A percentile compares a stretch with the other conserved stretches of the same genome.
phyloP scores from a whole-genome alignment of 179 eudicot genomes.

The Heliamphora pulchella region DNA sequence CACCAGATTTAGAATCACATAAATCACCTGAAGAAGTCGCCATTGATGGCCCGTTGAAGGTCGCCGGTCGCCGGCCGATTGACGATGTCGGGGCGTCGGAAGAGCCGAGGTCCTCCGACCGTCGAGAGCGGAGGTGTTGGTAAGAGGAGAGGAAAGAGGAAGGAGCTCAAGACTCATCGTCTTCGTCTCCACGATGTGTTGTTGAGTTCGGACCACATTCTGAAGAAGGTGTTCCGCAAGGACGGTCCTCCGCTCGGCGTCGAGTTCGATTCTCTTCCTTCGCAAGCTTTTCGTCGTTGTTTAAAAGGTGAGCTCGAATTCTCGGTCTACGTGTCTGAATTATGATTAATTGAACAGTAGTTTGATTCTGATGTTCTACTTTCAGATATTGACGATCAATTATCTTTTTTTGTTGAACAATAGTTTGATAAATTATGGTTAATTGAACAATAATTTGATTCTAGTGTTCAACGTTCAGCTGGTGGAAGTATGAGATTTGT shows the following conservation, averaged over 20 bases:
- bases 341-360: background rate
- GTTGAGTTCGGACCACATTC: conserved; percentile 41
- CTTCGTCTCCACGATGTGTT: conserved; percentile 28
- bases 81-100: conserved; percentile 9
- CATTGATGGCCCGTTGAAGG: conserved; percentile 6
- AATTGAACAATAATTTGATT: background rate
- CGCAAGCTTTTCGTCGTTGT: conserved; percentile 32
- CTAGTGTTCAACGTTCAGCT: background rate
- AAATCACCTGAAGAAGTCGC: background rate
- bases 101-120: background rate
- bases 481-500: background rate
- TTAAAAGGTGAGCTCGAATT: conserved; percentile 9
- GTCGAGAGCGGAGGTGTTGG: background rate
- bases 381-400: too few species aligned
- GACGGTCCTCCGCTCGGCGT: conserved; percentile 78
- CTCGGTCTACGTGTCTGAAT: background rate
- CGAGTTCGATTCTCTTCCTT: conserved; percentile 61
- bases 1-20: too few species aligned
- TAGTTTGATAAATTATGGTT: too few species aligned
- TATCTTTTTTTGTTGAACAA: too few species aligned
- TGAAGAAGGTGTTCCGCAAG: conserved; percentile 59
- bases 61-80: background rate
- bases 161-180: conserved; percentile 18
- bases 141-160: conserved; percentile 19
- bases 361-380: too few species aligned